A percentile compares a stretch with the other conserved stretches of the same genome.
Conservation (phyloP, 1,284 basidiomycete genomes). For the Tilletia walkeri region DNA sequence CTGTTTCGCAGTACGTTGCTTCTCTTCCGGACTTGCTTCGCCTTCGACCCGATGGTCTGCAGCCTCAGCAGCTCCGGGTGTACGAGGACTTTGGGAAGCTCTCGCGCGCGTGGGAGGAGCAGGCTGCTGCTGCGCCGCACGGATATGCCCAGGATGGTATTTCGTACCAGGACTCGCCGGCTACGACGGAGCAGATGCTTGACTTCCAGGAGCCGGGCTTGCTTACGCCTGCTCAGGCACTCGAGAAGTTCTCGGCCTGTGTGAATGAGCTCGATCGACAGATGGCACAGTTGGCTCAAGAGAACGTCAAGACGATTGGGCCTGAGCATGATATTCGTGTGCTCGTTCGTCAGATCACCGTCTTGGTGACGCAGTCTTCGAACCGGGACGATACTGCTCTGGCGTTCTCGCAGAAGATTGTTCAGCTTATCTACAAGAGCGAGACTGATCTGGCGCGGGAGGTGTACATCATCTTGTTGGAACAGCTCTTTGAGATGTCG, state of each 20-base stretch:
- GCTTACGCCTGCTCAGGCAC: conserved; percentile 36
- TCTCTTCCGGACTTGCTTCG: conserved; percentile 85
- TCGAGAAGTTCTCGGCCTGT: conserved; percentile 55
- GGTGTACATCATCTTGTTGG: conserved; percentile 78
- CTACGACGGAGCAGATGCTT: conserved; percentile 7
- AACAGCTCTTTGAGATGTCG: conserved; percentile 82
- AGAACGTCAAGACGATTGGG: conserved; percentile 42
- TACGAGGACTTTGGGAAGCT: conserved; percentile 80
- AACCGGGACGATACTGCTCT: conserved; percentile 83
- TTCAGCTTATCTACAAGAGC: conserved; percentile 59
- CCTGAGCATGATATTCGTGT: conserved; percentile 72
- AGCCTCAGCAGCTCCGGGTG: conserved; percentile 77
- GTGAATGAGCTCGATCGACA: conserved; percentile 49
- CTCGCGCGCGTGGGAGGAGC: conserved; percentile 33
- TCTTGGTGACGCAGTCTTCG: conserved; percentile 72
- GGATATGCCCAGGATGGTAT: conserved; percentile 9
- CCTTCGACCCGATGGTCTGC: conserved; percentile 78
- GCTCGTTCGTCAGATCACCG: conserved; percentile 76
- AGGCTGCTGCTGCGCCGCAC: not conserved
- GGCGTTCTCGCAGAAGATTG: conserved; percentile 89
- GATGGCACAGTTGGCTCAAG: conserved; percentile 61
- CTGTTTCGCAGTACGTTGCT: conserved; percentile 68
- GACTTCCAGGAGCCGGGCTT: conserved; percentile 20
- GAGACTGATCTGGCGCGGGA: conserved; percentile 46
- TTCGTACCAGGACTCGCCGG: conserved; percentile 12